These are phyloP conservation scores for Excoecaria agallocha DNA, from an alignment of 345 rosid genomes.

Conservation along the genomic window DNA sequence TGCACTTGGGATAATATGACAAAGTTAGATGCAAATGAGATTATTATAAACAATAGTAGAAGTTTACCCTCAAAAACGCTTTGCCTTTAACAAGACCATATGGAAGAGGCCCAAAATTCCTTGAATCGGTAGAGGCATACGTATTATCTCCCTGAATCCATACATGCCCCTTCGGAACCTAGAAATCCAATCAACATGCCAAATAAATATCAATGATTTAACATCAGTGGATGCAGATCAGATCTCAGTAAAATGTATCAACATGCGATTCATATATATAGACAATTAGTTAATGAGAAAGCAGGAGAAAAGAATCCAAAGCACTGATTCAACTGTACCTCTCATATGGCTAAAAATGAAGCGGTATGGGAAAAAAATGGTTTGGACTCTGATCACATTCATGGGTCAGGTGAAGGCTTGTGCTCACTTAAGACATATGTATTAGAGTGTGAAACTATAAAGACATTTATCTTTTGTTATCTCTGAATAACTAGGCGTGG, in stretches of 20 bases:
- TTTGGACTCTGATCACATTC: neutral
- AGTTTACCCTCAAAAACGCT: constrained; percentile 61
- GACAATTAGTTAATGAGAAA: neutral
- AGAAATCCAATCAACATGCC: neutral
- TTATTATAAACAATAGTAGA: neutral
- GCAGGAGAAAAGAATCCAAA: neutral
- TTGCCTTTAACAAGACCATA: constrained; percentile 77
- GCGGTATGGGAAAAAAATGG: neutral
- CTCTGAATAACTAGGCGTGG: neutral
- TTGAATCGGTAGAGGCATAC: constrained; percentile 70
- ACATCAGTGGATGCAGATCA: neutral
- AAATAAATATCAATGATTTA: neutral
- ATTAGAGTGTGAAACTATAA: neutral
- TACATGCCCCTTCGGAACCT: constrained; percentile 86
- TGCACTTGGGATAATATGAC: neutral
- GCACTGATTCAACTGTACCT: neutral
- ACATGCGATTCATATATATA: neutral
- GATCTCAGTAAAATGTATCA: neutral
- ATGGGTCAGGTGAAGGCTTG: neutral
- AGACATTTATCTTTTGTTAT: neutral
- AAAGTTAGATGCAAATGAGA: neutral
- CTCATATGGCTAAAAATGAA: neutral
- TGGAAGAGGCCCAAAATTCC: constrained; percentile 73
- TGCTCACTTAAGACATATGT: neutral
- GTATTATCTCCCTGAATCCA: constrained; percentile 91